Conservation (phyloP, 345 rosid genomes). For the Excoecaria agallocha region DNA sequence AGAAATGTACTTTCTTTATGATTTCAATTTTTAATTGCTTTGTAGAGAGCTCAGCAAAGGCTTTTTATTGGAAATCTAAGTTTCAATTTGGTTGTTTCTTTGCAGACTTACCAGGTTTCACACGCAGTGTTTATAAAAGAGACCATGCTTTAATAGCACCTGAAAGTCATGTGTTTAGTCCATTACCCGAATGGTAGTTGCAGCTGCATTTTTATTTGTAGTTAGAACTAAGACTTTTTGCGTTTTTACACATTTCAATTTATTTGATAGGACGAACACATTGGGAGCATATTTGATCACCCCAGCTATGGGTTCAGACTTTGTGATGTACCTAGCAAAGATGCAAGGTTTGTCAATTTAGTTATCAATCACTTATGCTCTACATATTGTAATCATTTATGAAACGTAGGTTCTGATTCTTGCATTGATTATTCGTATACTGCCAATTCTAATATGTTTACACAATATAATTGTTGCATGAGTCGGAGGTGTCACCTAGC, state of each 20-base stretch:
- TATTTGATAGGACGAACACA: slow-evolving; percentile 64
- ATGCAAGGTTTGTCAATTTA: slow-evolving; percentile 62
- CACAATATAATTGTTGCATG: neutral
- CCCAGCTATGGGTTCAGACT: slow-evolving; percentile 88
- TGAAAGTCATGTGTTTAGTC: slow-evolving; percentile 90
- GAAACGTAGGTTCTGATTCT: neutral
- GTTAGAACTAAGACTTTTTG: slow-evolving; percentile 13
- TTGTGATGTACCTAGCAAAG: slow-evolving; percentile 84
- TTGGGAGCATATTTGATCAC: slow-evolving; percentile 82
- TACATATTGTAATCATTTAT: neutral
- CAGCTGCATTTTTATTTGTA: slow-evolving; percentile 9
- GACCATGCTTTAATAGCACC: slow-evolving; percentile 90
- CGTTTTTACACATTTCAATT: slow-evolving; percentile 20
- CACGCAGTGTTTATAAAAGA: slow-evolving; percentile 70
- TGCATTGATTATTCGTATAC: neutral
- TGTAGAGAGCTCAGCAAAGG: neutral
- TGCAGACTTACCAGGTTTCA: slow-evolving; percentile 89
- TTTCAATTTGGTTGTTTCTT: slow-evolving; percentile 22
- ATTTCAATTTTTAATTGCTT: neutral
- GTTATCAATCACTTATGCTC: slow-evolving; percentile 6
- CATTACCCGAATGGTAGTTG: slow-evolving; percentile 80
- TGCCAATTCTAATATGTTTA: neutral
- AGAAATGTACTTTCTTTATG: too few species aligned
- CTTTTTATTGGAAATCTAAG: neutral
- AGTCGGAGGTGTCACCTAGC: neutral